Base-by-base conservation (phyloP, 2,329 filamentous ascomycete genomes). In the Grosmannia clavigera region DNA sequence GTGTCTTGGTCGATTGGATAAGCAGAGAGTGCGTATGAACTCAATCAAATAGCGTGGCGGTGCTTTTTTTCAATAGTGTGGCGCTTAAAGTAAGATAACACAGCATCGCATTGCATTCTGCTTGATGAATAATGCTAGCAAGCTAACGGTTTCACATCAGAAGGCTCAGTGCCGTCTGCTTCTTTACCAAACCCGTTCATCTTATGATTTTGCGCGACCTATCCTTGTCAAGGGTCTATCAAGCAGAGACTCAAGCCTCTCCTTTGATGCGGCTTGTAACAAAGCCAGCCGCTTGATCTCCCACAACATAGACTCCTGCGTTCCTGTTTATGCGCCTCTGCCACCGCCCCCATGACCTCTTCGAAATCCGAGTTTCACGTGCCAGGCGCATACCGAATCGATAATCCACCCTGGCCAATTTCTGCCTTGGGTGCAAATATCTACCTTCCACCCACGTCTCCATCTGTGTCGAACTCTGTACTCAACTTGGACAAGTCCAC, bases 401-500 rank as follows among this genome's bases (percentile, higher is more conserved):
- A 71, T 35, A 62, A 62, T 46, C 58, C 61, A 6, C 38, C 68
- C 29, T 61, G 56, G 56, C 43, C 61, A 7, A 25, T 65, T 29
- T 65, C 69, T 22, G 60, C 66, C 4, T 66, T 72, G 3, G 70
- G 67, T 58, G 67, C 70, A 27, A 65, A 68, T 60, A 64, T 73
- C 46, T 72, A 71, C 59, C 69, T 68, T 2, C 70, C 70, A 10
- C 71, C 71, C 1, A 61, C 61, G 11, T 69, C 70, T 1, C 67
- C 69, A 1, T 66, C 68, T 0, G 58, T 65, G 0, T 68, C 68
- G 33, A 67, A 61, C 53, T 61, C 64, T 2, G 57, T 59, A 7
- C 66, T 69, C 55, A 69, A 70, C 59, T 61, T 72, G 57, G 68
- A 63, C 59, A 69, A 68, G 54, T 76, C 75, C 0, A 73, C 71